A percentile compares a stretch with the other conserved stretches of the same genome.
These are phyloP conservation scores for Beauveria caledonica DNA, from an alignment of 2,329 filamentous ascomycete species.

Conservation along the genomic window DNA sequence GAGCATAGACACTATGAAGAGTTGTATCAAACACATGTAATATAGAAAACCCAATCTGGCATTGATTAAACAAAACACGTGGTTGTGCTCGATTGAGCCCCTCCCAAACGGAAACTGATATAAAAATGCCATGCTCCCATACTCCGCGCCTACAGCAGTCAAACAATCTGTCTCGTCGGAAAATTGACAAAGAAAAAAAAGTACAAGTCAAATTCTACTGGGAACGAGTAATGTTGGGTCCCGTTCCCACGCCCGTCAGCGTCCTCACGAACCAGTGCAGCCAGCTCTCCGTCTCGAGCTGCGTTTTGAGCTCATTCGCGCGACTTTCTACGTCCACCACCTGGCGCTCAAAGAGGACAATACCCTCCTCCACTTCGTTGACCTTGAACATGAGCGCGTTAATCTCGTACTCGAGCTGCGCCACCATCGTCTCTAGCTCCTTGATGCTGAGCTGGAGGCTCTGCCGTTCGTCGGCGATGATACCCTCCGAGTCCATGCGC, in stretches of 20 bases:
- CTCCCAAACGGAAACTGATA: not conserved
- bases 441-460: conserved; percentile 63
- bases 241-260: conserved; percentile 51
- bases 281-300: conserved; percentile 58
- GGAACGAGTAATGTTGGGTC: conserved; percentile 43
- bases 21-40: not conserved
- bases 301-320: conserved; percentile 52
- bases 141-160: conserved; percentile 3
- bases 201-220: conserved; percentile 8
- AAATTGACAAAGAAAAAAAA: not conserved
- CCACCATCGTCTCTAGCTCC: conserved; percentile 71
- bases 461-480: conserved; percentile 61
- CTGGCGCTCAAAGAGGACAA: conserved; percentile 70
- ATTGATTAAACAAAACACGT: not conserved
- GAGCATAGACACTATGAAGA: not conserved
- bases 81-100: not conserved
- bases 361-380: conserved; percentile 77
- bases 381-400: conserved; percentile 71
- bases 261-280: conserved; percentile 56
- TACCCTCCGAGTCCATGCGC: conserved; percentile 57
- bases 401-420: conserved; percentile 89
- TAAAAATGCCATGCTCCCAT: not conserved
- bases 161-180: not conserved
- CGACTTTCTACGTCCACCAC: conserved; percentile 62
- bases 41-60: not conserved